phyloP scores from a whole-genome alignment of 192 early-diverging fungal species.

The Gonapodya prolifera region DNA sequence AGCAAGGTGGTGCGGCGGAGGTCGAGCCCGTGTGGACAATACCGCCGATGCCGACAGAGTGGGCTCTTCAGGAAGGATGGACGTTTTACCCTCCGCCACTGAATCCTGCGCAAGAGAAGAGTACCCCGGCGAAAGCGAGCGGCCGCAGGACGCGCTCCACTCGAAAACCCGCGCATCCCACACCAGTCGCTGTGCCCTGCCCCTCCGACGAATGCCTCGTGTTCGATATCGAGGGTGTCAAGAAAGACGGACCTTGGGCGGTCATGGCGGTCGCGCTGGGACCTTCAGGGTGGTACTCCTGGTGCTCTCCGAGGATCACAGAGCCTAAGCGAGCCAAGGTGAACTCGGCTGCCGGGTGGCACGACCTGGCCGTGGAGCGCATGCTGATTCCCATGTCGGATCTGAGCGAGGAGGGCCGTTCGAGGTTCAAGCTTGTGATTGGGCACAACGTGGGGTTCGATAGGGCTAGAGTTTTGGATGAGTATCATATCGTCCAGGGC shows the following conservation, averaged over 20 bases:
- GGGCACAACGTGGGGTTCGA: constrained; percentile 94
- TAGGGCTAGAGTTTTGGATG: constrained; percentile 73
- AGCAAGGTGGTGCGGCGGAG: constrained; percentile 14
- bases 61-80: constrained; percentile 62
- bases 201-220: constrained; percentile 54
- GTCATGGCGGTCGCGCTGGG: constrained; percentile 71
- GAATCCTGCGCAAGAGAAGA: not conserved
- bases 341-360: not conserved
- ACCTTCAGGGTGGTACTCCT: constrained; percentile 70
- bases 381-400: not conserved
- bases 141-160: not conserved
- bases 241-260: constrained; percentile 54
- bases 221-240: constrained; percentile 78
- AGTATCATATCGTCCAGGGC: constrained; percentile 53
- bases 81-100: constrained; percentile 45
- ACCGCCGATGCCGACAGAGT: constrained; percentile 22
- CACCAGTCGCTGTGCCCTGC: constrained; percentile 21
- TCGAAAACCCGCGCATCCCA: not conserved
- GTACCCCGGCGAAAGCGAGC: not conserved
- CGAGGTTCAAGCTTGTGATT: constrained; percentile 42
- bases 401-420: not conserved
- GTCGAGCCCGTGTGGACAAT: constrained; percentile 1
- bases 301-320: constrained; percentile 65
- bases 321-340: not conserved
- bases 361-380: not conserved